Base-by-base conservation (phyloP, 306 rosid species). In the Quercus suber region DNA sequence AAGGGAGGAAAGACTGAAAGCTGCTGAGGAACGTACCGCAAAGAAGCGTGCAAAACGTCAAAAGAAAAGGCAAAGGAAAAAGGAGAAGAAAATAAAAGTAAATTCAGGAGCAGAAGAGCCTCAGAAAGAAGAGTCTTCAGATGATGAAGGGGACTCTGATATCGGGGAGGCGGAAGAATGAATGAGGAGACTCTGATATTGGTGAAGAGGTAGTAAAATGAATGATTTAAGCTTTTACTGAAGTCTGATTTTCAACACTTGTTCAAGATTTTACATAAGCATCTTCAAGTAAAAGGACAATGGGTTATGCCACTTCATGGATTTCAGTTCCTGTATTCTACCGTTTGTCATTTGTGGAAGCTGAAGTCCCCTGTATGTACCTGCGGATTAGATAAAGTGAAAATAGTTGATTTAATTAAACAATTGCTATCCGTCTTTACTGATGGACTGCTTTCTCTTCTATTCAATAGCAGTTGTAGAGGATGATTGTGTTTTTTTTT, bases 41-140 rank as follows among this genome's bases (percentile, higher is more conserved):
- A 93, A 93, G 86, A 95, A 90, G 85, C 93, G 96, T 51, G 76
- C 80, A 68, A 95, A 91, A 77, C 94, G 97, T 19, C 98, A 95
- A 83, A 95, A 93, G 94, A 91, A 93, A 79, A 95, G 83, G 74
- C 95, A 91, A 80, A 93, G 81, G 81, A 93, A 86, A 82, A 91
- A 83, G 75, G 97, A 89, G 87, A 90, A 94, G 82, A 89, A 77
- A 91, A 80, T 76, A 70, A 85, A 85, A 78, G 15, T 75, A n/a
- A 82, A 82, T 77, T 87, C 69, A 8, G 92, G 87, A 1, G 92
- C 77, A 79, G 94, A 79, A 43, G 82, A 80, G 13, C 88, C 83
- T 30, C 80, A 69, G 76, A 88, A 88, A 72, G 89, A 89, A 73
- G 97, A 76, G 64, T 82, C 97, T 31, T 90, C 97, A 3, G 89